Evolutionary conservation across 768 basidiomycete genomes (phyloP).

Genomic region (Tubosaeta sp.): DNA sequence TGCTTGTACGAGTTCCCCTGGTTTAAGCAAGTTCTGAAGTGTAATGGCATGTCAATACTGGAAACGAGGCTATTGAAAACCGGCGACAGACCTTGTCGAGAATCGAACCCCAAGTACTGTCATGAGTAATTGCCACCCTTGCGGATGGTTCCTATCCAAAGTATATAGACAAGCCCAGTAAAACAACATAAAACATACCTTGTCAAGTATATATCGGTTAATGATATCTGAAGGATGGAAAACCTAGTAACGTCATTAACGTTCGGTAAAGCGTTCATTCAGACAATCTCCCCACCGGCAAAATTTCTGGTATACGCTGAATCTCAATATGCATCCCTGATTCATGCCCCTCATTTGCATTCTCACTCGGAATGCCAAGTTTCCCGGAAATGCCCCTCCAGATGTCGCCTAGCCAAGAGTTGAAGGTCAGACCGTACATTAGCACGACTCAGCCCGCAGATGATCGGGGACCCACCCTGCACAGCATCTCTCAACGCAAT

Average conservation of each 20-base stretch:
- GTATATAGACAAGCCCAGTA: background rate
- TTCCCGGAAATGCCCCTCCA: background rate
- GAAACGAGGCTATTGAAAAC: background rate
- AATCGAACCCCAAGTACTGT: constrained; percentile 18
- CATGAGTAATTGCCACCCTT: constrained; percentile 23
- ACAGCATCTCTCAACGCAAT: constrained; percentile 16
- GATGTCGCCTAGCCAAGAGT: background rate
- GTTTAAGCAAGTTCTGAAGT: constrained; percentile 8
- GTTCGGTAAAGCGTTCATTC: background rate
- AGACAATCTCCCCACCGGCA: constrained; percentile 8
- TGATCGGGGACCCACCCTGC: constrained; percentile 9
- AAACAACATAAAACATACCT: constrained; percentile 4
- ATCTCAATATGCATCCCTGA: constrained; percentile 10
- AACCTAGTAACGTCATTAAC: constrained; percentile 10
- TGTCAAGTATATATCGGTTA: constrained; percentile 21
- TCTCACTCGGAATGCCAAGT: background rate
- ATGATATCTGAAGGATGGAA: constrained; percentile 25
- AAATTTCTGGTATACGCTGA: constrained; percentile 15
- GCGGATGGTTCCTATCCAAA: constrained; percentile 17
- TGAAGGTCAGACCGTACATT: background rate
- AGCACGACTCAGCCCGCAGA: background rate
- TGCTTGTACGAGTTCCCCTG: constrained; percentile 9
- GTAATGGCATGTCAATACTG: background rate
- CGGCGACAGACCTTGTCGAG: constrained; percentile 12
- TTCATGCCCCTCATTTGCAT: background rate